phyloP scores from a whole-genome alignment of 1,284 basidiomycete species.

The Cryptococcus floricola region DNA sequence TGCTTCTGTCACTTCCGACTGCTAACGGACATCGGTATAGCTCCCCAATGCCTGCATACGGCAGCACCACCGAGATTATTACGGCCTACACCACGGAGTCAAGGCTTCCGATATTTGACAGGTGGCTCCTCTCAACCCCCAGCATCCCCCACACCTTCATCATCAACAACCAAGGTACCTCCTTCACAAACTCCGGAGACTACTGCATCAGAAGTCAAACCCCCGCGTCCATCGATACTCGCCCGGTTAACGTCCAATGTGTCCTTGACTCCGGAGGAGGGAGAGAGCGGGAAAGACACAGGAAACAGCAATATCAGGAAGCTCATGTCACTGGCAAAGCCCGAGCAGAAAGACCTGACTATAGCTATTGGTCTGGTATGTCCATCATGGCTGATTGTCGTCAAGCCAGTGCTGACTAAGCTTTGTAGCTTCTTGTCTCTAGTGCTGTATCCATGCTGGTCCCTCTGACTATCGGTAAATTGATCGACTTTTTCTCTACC shows the following conservation, averaged over 20 bases:
- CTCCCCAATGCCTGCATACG: neutral
- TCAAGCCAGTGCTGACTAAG: conserved; percentile 52
- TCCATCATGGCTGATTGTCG: conserved; percentile 1
- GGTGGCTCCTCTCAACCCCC: neutral
- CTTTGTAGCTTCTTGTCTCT: conserved; percentile 40
- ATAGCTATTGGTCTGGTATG: conserved; percentile 62
- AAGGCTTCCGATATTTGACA: neutral
- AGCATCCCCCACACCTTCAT: neutral
- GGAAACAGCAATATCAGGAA: conserved; percentile 55
- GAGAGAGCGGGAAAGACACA: conserved; percentile 10
- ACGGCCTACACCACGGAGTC: neutral
- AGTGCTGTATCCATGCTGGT: conserved; percentile 77
- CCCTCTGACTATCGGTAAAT: conserved; percentile 81
- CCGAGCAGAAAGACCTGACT: conserved; percentile 68
- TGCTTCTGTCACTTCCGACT: neutral
- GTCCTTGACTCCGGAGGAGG: conserved; percentile 9
- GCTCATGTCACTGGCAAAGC: conserved; percentile 68
- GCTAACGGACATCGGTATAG: neutral
- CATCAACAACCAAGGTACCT: neutral
- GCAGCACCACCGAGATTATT: neutral
- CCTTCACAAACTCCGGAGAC: neutral
- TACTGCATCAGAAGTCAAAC: neutral
- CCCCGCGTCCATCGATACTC: conserved; percentile 4
- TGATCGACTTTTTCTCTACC: conserved; percentile 86
- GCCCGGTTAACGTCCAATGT: conserved; percentile 11